Evolutionary conservation across 192 early-diverging fungal genomes (phyloP), one percentile per base, ranked within the genome.

Genomic region (Mortierella hygrophila): DNA sequence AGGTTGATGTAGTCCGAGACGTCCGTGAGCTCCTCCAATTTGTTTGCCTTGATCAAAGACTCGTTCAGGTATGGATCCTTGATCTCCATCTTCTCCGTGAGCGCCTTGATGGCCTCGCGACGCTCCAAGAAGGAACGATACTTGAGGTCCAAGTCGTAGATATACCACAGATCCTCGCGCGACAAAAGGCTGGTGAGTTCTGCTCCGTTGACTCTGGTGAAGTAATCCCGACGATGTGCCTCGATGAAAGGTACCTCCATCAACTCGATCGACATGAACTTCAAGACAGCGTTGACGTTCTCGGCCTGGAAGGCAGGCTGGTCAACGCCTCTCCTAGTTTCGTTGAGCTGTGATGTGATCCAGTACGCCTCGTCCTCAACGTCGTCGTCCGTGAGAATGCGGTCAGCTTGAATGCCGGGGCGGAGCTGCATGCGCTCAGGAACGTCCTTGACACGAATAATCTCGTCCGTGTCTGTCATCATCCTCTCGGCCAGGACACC

Each of bases 351-450:
- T 20, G 80, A 81, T 0, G 91, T 83, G 40, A 93, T 90, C 93
- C 93, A 95, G 15, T 89, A 88, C 3, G 92, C 89, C 85, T 94
- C 94, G 75, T 94, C 92, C 63, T 93, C 90, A 9, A 95, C 89
- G 70, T 95, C 92, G 40, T 93, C 90, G 32, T 92, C 91, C 1
- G 86, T 91, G 41, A 94, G 82, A 40, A 76, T 70, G 41, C 82
- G 32, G 44, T 87, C 82, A 4, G 78, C 75, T 35, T 78, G 68
- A 47, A 92, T 74, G 15, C 89, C 91, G 37, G 86, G 88, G 9
- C 94, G 93, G 88, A 97, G 91, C 78, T 97, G 97, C 85, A 98
- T 93, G 69, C 98, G 94, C 83, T 99, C 98, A 15, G 98, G 98
- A 0, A 99, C 89, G 76, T 99, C 97, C 37, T 91, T 91, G 6